A percentile compares a stretch with the other conserved stretches of the same genome.
Evolutionary conservation across 495 filamentous ascomycete genomes (phyloP).

Genomic region (Hypoxylon subgilvum): DNA sequence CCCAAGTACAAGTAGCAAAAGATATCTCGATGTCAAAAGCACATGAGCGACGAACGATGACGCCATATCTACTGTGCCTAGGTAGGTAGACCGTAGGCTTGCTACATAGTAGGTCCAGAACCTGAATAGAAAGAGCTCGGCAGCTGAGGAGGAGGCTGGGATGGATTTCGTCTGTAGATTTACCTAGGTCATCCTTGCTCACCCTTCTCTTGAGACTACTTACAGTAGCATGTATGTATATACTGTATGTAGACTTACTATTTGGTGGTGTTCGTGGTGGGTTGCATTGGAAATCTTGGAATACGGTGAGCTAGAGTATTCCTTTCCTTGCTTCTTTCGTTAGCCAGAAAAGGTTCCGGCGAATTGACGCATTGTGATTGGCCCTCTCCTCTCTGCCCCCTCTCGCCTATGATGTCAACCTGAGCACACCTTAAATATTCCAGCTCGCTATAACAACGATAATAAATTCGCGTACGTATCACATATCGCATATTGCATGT

Average conservation of each 20-base stretch:
- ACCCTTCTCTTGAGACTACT: too few species aligned
- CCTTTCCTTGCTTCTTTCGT: slow-evolving; percentile 18
- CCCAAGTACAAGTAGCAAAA: slow-evolving; percentile 29
- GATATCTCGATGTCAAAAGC: slow-evolving; percentile 16
- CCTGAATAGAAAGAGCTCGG: too few species aligned
- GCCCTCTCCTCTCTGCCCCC: slow-evolving; percentile 4
- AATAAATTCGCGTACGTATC: too few species aligned
- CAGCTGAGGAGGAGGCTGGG: background rate
- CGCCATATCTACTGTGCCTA: slow-evolving; percentile 12
- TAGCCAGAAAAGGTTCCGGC: slow-evolving; percentile 25
- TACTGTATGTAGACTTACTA: too few species aligned
- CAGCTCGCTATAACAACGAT: too few species aligned
- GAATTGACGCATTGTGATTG: slow-evolving; percentile 4
- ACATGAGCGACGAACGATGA: slow-evolving; percentile 28
- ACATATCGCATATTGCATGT: slow-evolving; percentile 8
- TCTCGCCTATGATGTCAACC: slow-evolving; percentile 28
- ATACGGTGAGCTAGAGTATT: background rate
- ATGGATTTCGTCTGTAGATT: too few species aligned
- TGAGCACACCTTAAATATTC: too few species aligned
- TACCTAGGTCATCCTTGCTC: too few species aligned
- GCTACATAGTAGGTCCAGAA: too few species aligned
- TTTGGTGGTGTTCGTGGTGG: too few species aligned
- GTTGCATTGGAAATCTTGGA: background rate
- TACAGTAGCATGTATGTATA: too few species aligned
- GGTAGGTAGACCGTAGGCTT: background rate